A percentile compares a stretch with the other conserved stretches of the same genome.
Conservation (phyloP, 2,329 filamentous ascomycete genomes). For the Magnaporthiopsis rhizophila region DNA sequence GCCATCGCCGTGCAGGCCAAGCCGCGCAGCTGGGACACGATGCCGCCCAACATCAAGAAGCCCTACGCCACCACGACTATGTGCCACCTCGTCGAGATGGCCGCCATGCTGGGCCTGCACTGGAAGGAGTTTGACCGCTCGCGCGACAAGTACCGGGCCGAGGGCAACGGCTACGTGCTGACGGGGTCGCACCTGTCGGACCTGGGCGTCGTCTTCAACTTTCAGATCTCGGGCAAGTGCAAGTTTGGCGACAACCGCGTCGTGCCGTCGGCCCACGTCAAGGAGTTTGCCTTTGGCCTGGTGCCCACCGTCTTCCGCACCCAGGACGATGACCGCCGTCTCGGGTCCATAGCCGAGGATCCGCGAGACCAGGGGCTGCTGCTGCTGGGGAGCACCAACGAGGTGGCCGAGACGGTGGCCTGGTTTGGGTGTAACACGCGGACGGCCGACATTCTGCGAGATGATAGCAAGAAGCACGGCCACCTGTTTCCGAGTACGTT, state of each 20-base stretch:
- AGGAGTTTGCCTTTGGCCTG: slow-evolving; percentile 47
- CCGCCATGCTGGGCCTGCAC: slow-evolving; percentile 46
- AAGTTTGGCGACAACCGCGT: slow-evolving; percentile 41
- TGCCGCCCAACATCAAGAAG: slow-evolving; percentile 37
- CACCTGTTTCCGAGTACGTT: slow-evolving; percentile 43
- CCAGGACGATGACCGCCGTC: slow-evolving; percentile 29
- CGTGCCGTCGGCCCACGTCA: slow-evolving; percentile 44
- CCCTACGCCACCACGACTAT: slow-evolving; percentile 48
- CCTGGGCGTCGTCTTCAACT: slow-evolving; percentile 46
- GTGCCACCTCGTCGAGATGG: slow-evolving; percentile 46
- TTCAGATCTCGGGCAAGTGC: slow-evolving; percentile 41
- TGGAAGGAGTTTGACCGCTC: slow-evolving; percentile 51
- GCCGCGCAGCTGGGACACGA: slow-evolving; percentile 42
- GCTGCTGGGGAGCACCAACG: slow-evolving; percentile 38
- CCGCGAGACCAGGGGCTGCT: slow-evolving; percentile 33
- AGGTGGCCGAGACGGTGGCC: slow-evolving; percentile 44
- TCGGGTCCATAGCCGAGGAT: slow-evolving; percentile 29
- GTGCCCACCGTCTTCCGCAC: slow-evolving; percentile 38
- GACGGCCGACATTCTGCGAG: slow-evolving; percentile 36
- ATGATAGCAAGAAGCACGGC: slow-evolving; percentile 29
- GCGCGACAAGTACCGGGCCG: slow-evolving; percentile 42
- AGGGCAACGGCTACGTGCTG: slow-evolving; percentile 44
- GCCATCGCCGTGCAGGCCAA: slow-evolving; percentile 37
- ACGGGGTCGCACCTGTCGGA: slow-evolving; percentile 37
- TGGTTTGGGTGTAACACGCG: slow-evolving; percentile 46